Evolutionary conservation across 2,329 filamentous ascomycete species (phyloP).

Genomic region (Claviceps maximensis): DNA sequence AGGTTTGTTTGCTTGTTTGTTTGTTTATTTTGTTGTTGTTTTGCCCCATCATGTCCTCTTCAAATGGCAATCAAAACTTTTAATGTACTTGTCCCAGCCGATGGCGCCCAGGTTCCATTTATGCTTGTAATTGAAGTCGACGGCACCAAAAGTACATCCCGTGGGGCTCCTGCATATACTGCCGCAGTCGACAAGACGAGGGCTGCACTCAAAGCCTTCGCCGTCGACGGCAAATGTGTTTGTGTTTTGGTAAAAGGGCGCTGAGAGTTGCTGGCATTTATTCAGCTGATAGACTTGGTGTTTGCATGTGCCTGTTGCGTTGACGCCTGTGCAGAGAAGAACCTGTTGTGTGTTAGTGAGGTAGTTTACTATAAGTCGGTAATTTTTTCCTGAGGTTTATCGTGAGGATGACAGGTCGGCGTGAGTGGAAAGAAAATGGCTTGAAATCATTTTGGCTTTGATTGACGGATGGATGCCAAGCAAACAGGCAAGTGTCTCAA

Average conservation of each 20-base stretch:
- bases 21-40: too few species aligned
- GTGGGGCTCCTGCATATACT: slow-evolving; percentile 35
- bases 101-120: slow-evolving; percentile 34
- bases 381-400: background rate
- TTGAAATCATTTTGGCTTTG: too few species aligned
- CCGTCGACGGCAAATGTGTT: slow-evolving; percentile 38
- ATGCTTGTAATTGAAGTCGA: slow-evolving; percentile 31
- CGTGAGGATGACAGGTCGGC: background rate
- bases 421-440: background rate
- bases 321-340: slow-evolving; percentile 36
- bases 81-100: slow-evolving; percentile 28
- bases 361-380: too few species aligned
- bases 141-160: slow-evolving; percentile 37
- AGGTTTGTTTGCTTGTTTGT: too few species aligned
- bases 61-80: slow-evolving; percentile 21
- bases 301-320: slow-evolving; percentile 33
- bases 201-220: slow-evolving; percentile 35
- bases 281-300: slow-evolving; percentile 29
- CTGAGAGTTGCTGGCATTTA: slow-evolving; percentile 32
- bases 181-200: slow-evolving; percentile 27
- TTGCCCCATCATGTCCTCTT: background rate
- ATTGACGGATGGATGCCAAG: too few species aligned
- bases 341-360: slow-evolving; percentile 27
- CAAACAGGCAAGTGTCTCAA: too few species aligned
- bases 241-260: slow-evolving; percentile 27